phyloP scores from a whole-genome alignment of 2,329 filamentous ascomycete genomes.

The Aspergillus sp. region DNA sequence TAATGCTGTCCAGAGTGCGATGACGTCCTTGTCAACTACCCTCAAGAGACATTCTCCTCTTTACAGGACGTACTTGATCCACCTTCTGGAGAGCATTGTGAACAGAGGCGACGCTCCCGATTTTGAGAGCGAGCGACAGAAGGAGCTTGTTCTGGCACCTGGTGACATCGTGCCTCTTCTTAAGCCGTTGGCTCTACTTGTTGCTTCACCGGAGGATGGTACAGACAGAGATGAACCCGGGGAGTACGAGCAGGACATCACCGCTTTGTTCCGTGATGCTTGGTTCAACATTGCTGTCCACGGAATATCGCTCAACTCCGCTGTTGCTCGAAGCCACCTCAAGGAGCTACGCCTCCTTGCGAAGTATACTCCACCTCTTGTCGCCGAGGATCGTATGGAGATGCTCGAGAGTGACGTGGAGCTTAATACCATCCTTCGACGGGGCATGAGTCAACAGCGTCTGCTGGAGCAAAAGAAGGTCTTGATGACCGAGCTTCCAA shows the following conservation, averaged over 20 bases:
- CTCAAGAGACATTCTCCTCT: conserved; percentile 65
- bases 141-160: conserved; percentile 78
- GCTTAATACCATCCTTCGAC: conserved; percentile 85
- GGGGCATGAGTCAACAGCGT: conserved; percentile 73
- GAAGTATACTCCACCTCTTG: conserved; percentile 79
- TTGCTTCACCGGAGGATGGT: conserved; percentile 52
- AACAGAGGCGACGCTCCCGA: conserved; percentile 86
- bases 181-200: conserved; percentile 80
- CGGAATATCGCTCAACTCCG: conserved; percentile 75
- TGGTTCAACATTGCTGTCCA: conserved; percentile 99
- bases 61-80: conserved; percentile 78
- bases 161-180: conserved; percentile 85
- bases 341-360: conserved; percentile 82
- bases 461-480: conserved; percentile 77
- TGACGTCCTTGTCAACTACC: conserved; percentile 74
- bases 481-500: conserved; percentile 70
- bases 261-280: conserved; percentile 77
- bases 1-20: conserved; percentile 75
- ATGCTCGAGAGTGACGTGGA: conserved; percentile 95
- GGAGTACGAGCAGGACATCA: conserved; percentile 63
- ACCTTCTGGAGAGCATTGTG: conserved; percentile 82
- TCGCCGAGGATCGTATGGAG: conserved; percentile 84
- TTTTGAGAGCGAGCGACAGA: conserved; percentile 68
- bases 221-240: conserved; percentile 27
- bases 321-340: conserved; percentile 68